phyloP scores from a whole-genome alignment of 768 basidiomycete genomes.

The Suillus sp. region DNA sequence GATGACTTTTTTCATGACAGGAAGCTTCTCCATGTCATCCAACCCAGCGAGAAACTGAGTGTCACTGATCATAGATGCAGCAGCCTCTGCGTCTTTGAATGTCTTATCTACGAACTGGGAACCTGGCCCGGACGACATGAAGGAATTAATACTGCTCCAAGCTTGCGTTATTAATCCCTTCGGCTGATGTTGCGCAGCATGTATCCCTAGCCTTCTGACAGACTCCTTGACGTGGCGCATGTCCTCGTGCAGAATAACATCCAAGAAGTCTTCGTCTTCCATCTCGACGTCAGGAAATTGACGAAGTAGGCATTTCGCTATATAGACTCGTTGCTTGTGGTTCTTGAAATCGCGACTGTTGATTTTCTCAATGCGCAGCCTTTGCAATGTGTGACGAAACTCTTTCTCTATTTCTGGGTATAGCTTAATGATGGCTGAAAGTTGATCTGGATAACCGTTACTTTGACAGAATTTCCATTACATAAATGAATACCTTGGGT shows the following conservation, averaged over 20 bases:
- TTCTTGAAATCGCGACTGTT: slow-evolving; percentile 11
- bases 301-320: slow-evolving; percentile 11
- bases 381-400: slow-evolving; percentile 1
- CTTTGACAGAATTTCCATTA: neutral
- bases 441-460: slow-evolving; percentile 12
- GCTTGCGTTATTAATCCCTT: neutral
- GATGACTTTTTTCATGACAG: slow-evolving; percentile 6
- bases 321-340: slow-evolving; percentile 22
- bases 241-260: slow-evolving; percentile 12
- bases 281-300: slow-evolving; percentile 9
- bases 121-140: neutral
- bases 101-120: slow-evolving; percentile 8
- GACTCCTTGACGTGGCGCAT: slow-evolving; percentile 7
- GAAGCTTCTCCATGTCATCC: slow-evolving; percentile 9
- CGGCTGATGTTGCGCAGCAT: neutral
- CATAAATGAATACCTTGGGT: neutral
- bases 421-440: slow-evolving; percentile 7
- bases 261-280: neutral
- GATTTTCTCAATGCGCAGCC: slow-evolving; percentile 13
- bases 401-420: slow-evolving; percentile 21
- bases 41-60: slow-evolving; percentile 19
- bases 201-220: neutral
- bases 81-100: slow-evolving; percentile 7
- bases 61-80: slow-evolving; percentile 13
- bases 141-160: neutral